Evolutionary conservation across 2,329 filamentous ascomycete species (phyloP).

Genomic region (Aureobasidium sp.): DNA sequence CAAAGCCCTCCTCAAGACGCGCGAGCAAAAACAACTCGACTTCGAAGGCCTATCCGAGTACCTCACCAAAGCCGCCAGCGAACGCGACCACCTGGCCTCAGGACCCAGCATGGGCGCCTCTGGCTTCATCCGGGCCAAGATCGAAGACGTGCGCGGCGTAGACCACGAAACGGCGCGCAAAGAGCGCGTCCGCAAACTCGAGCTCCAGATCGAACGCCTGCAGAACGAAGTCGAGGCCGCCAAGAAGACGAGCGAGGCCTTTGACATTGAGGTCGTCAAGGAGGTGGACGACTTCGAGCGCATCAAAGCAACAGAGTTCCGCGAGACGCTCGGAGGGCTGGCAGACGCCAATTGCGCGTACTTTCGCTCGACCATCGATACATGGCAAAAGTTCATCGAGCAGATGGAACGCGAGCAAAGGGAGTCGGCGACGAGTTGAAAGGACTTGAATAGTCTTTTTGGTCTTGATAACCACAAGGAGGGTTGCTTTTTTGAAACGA

Average conservation of each 20-base stretch:
- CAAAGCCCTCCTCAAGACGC: conserved; percentile 80
- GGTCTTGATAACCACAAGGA: not conserved
- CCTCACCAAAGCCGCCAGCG: conserved; percentile 79
- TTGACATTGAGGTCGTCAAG: conserved; percentile 91
- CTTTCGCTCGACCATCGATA: conserved; percentile 69
- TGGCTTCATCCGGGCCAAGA: conserved; percentile 84
- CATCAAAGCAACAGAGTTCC: conserved; percentile 92
- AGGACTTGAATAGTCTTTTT: not conserved
- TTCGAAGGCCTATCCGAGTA: conserved; percentile 95
- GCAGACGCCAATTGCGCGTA: conserved; percentile 83
- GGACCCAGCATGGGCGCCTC: conserved; percentile 58
- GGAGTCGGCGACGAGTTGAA: conserved; percentile 13
- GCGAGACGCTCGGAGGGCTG: conserved; percentile 72
- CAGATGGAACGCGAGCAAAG: conserved; percentile 70
- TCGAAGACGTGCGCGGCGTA: conserved; percentile 93
- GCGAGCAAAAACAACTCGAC: conserved; percentile 96
- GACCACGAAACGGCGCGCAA: conserved; percentile 89
- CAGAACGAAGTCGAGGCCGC: conserved; percentile 83
- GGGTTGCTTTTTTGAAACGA: not conserved
- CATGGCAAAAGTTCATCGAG: conserved; percentile 84
- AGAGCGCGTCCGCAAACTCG: conserved; percentile 81
- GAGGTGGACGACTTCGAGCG: conserved; percentile 92
- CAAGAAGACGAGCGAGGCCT: conserved; percentile 80
- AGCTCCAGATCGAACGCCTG: conserved; percentile 86
- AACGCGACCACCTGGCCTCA: conserved; percentile 72